Percentiles rank a stretch among this genome's conserved stretches.
phyloP scores from a whole-genome alignment of 345 rosid genomes.

The Eucalyptus microcorys region DNA sequence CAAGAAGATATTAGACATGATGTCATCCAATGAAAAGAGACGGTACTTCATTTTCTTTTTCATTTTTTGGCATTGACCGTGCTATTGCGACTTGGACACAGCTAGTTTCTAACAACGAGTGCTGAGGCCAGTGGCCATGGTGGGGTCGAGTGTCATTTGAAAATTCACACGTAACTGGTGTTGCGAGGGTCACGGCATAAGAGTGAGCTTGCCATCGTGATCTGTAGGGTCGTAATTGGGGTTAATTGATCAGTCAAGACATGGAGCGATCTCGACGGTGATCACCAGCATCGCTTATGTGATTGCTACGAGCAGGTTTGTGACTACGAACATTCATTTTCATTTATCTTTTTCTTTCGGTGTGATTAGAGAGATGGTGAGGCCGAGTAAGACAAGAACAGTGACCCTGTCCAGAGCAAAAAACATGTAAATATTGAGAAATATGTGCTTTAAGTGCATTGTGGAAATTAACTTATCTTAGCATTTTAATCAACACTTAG shows the following conservation, averaged over 20 bases:
- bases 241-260: background rate
- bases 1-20: background rate
- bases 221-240: background rate
- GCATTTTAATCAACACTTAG: too few relatives aligned
- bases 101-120: background rate
- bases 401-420: too few relatives aligned
- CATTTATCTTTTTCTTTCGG: background rate
- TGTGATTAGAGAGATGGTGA: too few relatives aligned
- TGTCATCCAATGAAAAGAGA: background rate
- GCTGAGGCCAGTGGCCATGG: background rate
- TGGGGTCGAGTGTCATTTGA: background rate
- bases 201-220: background rate
- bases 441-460: too few relatives aligned
- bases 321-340: background rate
- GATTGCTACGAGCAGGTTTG: background rate
- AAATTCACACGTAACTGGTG: background rate
- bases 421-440: too few relatives aligned
- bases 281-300: too few relatives aligned
- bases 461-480: too few relatives aligned
- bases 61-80: background rate
- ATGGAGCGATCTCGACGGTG: background rate
- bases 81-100: background rate
- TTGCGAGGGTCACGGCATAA: background rate
- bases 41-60: accelerated
- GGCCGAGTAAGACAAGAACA: too few relatives aligned